Evolutionary conservation across 306 rosid genomes (phyloP).

Genomic region (Gastrolobium villosum): DNA sequence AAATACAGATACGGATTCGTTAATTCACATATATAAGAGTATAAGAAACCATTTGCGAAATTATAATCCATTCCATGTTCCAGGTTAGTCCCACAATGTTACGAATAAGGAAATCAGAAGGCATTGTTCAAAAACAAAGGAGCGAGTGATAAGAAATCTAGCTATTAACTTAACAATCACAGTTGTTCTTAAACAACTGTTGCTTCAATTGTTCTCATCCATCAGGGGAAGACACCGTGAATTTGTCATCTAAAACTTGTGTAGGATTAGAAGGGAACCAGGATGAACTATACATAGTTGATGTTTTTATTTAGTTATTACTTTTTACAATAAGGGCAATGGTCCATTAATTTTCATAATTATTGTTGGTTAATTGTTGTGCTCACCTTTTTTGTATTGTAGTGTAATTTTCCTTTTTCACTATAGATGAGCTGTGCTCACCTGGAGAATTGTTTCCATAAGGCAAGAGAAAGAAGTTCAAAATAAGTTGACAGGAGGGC

Average conservation of each 20-base stretch:
- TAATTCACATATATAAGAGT: not conserved
- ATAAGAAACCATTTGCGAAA: too few species aligned
- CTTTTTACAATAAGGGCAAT: not conserved
- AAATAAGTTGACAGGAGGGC: conserved; percentile 97
- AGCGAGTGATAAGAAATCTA: too few species aligned
- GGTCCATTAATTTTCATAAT: conserved; percentile 1
- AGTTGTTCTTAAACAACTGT: too few species aligned
- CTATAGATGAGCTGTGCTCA: conserved; percentile 97
- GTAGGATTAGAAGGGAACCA: conserved; percentile 22
- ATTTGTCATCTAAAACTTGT: not conserved
- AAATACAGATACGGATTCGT: not conserved
- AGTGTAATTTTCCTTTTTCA: conserved; percentile 36
- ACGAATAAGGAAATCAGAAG: too few species aligned
- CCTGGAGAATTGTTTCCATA: conserved; percentile 94
- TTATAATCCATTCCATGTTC: too few species aligned
- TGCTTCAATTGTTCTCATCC: too few species aligned
- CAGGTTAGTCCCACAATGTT: too few species aligned
- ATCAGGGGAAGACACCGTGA: not conserved
- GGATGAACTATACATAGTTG: conserved; percentile 32
- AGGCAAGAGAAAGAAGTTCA: conserved; percentile 99
- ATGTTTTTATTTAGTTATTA: not conserved
- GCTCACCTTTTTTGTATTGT: conserved; percentile 10
- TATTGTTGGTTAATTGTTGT: conserved; percentile 10
- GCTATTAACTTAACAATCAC: too few species aligned
- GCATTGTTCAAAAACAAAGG: too few species aligned